Percentiles rank a stretch among this genome's conserved stretches.
Evolutionary conservation across 768 basidiomycete species (phyloP).

Genomic region (Punctularia strigosozonata): DNA sequence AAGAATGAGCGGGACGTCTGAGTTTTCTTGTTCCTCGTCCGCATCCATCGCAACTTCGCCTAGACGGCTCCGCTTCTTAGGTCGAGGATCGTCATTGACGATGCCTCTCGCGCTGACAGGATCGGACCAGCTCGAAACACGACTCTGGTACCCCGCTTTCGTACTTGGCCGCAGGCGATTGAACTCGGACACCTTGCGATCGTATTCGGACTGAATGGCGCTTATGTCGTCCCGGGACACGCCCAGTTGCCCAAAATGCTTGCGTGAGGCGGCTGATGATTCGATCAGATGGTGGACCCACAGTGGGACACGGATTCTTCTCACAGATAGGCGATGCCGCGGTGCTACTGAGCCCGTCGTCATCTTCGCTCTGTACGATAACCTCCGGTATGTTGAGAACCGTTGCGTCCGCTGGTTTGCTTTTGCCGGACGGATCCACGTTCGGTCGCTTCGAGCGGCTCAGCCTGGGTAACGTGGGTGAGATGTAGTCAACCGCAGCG

Average conservation of each 20-base stretch:
- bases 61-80: slow-evolving; percentile 16
- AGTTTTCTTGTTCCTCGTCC: slow-evolving; percentile 9
- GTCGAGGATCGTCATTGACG: slow-evolving; percentile 14
- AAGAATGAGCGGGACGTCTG: background rate
- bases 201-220: slow-evolving; percentile 19
- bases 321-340: slow-evolving; percentile 63
- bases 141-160: slow-evolving; percentile 22
- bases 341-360: slow-evolving; percentile 66
- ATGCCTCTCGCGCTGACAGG: slow-evolving; percentile 30
- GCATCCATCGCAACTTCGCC: slow-evolving; percentile 10
- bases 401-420: too few relatives aligned
- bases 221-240: too few relatives aligned
- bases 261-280: slow-evolving; percentile 12
- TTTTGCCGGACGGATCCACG: slow-evolving; percentile 15
- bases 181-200: slow-evolving; percentile 22
- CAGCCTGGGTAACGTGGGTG: slow-evolving; percentile 9
- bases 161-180: slow-evolving; percentile 30
- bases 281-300: too few relatives aligned
- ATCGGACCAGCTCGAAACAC: slow-evolving; percentile 46
- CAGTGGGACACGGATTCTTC: too few relatives aligned
- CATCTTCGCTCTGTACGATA: slow-evolving; percentile 40
- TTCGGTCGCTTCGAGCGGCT: slow-evolving; percentile 22
- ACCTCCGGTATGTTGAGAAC: too few relatives aligned
- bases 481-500: background rate
- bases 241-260: slow-evolving; percentile 8